Conservation (phyloP, 108 stramenopile species). For the Aurantiochytrium sp. region DNA sequence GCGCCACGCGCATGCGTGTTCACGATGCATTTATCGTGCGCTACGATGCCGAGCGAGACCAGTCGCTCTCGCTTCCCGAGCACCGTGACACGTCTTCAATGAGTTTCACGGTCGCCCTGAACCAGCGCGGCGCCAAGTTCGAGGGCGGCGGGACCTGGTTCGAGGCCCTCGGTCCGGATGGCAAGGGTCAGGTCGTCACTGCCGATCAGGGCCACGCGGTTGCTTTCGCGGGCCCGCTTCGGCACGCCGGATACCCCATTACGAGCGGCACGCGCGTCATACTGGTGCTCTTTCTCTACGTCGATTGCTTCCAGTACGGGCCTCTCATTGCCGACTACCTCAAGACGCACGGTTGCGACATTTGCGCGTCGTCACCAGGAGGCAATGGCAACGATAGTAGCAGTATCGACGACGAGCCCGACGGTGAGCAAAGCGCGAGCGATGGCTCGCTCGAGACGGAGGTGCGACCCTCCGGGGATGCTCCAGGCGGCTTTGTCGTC, state of each 20-base stretch:
- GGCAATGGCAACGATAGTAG: too few species aligned
- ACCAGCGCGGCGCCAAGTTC: neutral
- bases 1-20: constrained; percentile 6
- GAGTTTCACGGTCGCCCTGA: constrained; percentile 10
- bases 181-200: neutral
- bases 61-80: constrained; percentile 9
- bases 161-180: neutral
- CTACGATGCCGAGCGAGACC: constrained; percentile 4
- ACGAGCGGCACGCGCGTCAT: constrained; percentile 19
- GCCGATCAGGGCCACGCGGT: neutral
- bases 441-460: neutral
- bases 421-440: too few species aligned
- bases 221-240: constrained; percentile 28
- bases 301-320: constrained; percentile 31
- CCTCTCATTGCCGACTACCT: neutral
- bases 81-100: constrained; percentile 28
- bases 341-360: neutral
- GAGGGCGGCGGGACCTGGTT: constrained; percentile 40
- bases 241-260: constrained; percentile 37
- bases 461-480: neutral
- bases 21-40: constrained; percentile 38
- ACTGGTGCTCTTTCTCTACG: constrained; percentile 30
- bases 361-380: neutral
- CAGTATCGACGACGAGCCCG: too few species aligned
- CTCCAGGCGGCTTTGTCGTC: constrained; percentile 29